Base-by-base conservation (phyloP, 345 rosid species). In the Boechera retrofracta region DNA sequence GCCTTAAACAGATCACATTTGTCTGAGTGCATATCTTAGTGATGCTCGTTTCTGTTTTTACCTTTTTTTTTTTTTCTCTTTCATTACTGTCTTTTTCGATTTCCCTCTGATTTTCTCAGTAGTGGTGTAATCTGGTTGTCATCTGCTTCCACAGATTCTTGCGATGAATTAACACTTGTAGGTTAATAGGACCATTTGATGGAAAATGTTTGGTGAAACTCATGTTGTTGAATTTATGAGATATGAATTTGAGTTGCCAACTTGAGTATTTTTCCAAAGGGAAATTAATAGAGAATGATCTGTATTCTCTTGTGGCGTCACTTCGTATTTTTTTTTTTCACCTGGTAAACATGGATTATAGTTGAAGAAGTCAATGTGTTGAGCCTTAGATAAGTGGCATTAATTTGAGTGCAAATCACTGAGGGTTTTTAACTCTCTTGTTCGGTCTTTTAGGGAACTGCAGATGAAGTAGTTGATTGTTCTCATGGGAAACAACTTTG, bases 381-480 rank as follows among this genome's bases (percentile, higher is more conserved):
- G 6, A 5, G 54, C 16, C 64, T 69, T 56, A 28, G 56, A 28
- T 39, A 26, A 33, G 15, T 73, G 24, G 52, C 8, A 42, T 45
- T 2, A 5, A 16, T 41, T 35, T 64, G 5, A 13, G 36, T 53
- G 41, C 29, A 47, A 64, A 33, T 7, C 47, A 48, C 70, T 59
- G 72, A 39, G 26, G 38, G 38, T 9, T 66, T 65, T 48, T 39
- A 21, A 26, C 62, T 57, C 58, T 77, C 2, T 10, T 56, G 33
- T 51, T 32, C 26, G 71, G 56, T 41, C 38, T 66, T 53, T 45
- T 89, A 94, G 98, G 98, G 98, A 44, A 92, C 97, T 56, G 83
- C 91, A 35, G 97, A 94, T 84, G 97, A 92, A 80, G 97, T 94
- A 60, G 97, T 94, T 66, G 95, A 92, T 80, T 94, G 91, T 73